Evolutionary conservation across 2,329 filamentous ascomycete species (phyloP).

Genomic region (Trichoderma simmonsii): DNA sequence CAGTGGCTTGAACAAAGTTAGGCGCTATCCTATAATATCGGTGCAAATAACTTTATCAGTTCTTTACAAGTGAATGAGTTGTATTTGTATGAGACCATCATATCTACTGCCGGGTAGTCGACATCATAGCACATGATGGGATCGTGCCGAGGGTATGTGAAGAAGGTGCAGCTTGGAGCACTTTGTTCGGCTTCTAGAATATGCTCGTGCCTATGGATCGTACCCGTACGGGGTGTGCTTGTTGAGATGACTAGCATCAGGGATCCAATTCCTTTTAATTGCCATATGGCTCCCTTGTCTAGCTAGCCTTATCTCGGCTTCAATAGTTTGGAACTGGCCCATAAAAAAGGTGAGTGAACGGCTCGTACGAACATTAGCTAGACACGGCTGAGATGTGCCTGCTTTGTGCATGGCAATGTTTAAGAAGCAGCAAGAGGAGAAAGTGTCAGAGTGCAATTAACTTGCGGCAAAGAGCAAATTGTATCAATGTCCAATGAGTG

Average conservation of each 20-base stretch:
- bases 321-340: neutral
- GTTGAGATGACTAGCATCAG: neutral
- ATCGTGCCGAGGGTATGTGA: neutral
- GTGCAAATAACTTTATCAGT: neutral
- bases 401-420: neutral
- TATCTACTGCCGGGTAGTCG: neutral
- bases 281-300: slow-evolving; percentile 10
- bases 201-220: neutral
- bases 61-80: neutral
- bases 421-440: neutral
- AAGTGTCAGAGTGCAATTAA: neutral
- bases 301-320: neutral
- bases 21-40: neutral
- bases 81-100: neutral
- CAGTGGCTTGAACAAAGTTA: neutral
- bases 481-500: neutral
- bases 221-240: neutral
- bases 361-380: neutral
- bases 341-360: neutral
- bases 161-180: neutral
- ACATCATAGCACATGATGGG: neutral
- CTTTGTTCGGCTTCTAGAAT: neutral
- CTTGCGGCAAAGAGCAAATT: neutral
- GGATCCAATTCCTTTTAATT: neutral
- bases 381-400: neutral